A percentile compares a stretch with the other conserved stretches of the same genome.
These are phyloP conservation scores for Entrophospora sp. DNA, from an alignment of 192 early-diverging fungal species.

Conservation along the genomic window DNA sequence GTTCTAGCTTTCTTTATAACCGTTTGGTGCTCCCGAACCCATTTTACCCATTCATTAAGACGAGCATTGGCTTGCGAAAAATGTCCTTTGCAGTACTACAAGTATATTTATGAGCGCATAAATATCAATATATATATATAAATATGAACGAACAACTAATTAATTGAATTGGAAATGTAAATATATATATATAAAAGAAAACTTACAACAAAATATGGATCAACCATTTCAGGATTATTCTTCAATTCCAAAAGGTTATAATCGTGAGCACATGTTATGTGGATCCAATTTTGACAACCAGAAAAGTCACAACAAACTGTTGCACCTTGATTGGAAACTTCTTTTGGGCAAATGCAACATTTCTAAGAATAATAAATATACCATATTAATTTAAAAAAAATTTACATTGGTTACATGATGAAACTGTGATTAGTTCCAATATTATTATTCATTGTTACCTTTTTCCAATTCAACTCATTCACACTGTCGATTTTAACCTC, in stretches of 20 bases:
- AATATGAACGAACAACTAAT: neutral
- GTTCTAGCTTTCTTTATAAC: conserved; percentile 18
- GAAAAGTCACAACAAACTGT: conserved; percentile 40
- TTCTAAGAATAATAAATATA: conserved; percentile 26
- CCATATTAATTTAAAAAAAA: neutral
- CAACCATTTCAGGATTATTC: conserved; percentile 33
- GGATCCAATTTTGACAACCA: conserved; percentile 37
- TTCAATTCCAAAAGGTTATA: conserved; percentile 38
- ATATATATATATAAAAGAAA: too few relatives aligned
- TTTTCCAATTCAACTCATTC: conserved; percentile 38
- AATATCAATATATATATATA: neutral
- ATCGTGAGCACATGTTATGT: conserved; percentile 39
- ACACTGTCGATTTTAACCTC: conserved; percentile 33
- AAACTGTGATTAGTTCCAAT: neutral
- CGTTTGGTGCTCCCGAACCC: conserved; percentile 31
- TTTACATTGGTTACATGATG: neutral
- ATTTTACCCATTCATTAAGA: conserved; percentile 37
- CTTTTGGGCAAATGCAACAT: conserved; percentile 34
- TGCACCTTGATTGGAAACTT: conserved; percentile 30
- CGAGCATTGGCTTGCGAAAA: conserved; percentile 20
- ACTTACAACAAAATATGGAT: conserved; percentile 38
- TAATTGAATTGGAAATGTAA: too few relatives aligned
- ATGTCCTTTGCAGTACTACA: conserved; percentile 34
- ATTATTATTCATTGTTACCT: too few relatives aligned
- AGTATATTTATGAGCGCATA: neutral